Percentiles rank a stretch among this genome's conserved stretches.
These are phyloP conservation scores for Leptodermis oblonga DNA, from an alignment of 257 asterid genomes.

Conservation along the genomic window DNA sequence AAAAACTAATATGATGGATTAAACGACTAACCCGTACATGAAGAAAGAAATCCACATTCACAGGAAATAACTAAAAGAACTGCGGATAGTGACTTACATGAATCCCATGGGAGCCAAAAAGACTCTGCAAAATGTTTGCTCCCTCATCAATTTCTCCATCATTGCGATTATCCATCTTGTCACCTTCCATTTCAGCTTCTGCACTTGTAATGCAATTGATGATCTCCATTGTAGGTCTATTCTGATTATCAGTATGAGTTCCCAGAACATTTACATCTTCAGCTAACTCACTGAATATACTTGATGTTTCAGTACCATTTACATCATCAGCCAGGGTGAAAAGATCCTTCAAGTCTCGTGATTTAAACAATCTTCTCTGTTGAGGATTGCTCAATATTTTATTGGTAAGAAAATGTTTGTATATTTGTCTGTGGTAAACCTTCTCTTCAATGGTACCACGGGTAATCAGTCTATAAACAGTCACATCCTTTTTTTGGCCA, in stretches of 20 bases:
- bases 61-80: neutral
- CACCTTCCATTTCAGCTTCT: slow-evolving; percentile 24
- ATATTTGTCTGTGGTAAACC: slow-evolving; percentile 96
- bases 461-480: slow-evolving; percentile 85
- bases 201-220: slow-evolving; percentile 28
- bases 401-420: slow-evolving; percentile 92
- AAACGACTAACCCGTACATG: neutral
- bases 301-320: slow-evolving; percentile 80
- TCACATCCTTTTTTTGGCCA: slow-evolving; percentile 92
- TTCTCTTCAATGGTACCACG: slow-evolving; percentile 99
- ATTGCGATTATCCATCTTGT: slow-evolving; percentile 28
- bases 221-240: slow-evolving; percentile 23
- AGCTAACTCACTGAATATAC: slow-evolving; percentile 70
- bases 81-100: slow-evolving; percentile 56
- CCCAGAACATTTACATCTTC: slow-evolving; percentile 67
- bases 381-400: slow-evolving; percentile 95
- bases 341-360: slow-evolving; percentile 98
- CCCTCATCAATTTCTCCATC: slow-evolving; percentile 61
- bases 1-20: neutral
- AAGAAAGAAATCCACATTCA: neutral
- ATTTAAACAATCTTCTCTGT: slow-evolving; percentile 91
- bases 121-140: slow-evolving; percentile 62
- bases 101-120: slow-evolving; percentile 82
- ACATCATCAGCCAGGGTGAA: slow-evolving; percentile 79
- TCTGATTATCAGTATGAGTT: slow-evolving; percentile 36